phyloP scores from a whole-genome alignment of 2,329 filamentous ascomycete genomes.

The Corinectria fuckeliana region DNA sequence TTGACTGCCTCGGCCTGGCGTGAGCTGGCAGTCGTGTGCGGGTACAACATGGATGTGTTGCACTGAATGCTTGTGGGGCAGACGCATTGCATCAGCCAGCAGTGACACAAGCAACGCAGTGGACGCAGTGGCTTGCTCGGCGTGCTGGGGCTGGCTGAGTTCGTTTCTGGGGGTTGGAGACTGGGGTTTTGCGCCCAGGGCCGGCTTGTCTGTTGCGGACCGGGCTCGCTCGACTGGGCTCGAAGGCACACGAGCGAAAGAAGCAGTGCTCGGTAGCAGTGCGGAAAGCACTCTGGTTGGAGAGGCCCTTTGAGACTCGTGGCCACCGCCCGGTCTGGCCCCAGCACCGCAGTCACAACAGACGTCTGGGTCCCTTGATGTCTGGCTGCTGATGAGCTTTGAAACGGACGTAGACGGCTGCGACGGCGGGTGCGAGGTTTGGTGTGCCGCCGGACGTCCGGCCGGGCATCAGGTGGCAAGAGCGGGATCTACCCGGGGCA shows the following conservation, averaged over 20 bases:
- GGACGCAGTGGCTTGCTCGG: slow-evolving; percentile 7
- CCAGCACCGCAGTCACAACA: neutral
- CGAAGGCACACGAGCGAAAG: slow-evolving; percentile 14
- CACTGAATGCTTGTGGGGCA: slow-evolving; percentile 13
- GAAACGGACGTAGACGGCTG: neutral
- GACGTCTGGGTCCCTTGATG: neutral
- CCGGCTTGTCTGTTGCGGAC: neutral
- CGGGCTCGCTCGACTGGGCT: slow-evolving; percentile 11
- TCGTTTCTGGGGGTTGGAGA: slow-evolving; percentile 10
- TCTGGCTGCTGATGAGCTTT: neutral
- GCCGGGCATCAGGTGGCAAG: neutral
- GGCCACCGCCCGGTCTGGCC: slow-evolving; percentile 3
- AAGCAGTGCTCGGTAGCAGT: neutral
- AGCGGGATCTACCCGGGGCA: slow-evolving; percentile 19
- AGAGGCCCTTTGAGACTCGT: neutral
- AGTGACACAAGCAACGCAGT: slow-evolving; percentile 14
- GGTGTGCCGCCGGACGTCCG: slow-evolving; percentile 6
- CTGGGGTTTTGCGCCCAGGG: slow-evolving; percentile 4
- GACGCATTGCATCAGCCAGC: neutral
- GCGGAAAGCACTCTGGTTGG: slow-evolving; percentile 4
- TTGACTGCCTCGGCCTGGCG: slow-evolving; percentile 13
- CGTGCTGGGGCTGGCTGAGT: neutral
- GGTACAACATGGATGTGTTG: slow-evolving; percentile 22
- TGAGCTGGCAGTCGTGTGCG: slow-evolving; percentile 26
- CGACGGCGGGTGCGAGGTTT: neutral